A percentile compares a stretch with the other conserved stretches of the same genome.
phyloP scores from a whole-genome alignment of 176 grass and related monocot species.

The Metroxylon sagu region DNA sequence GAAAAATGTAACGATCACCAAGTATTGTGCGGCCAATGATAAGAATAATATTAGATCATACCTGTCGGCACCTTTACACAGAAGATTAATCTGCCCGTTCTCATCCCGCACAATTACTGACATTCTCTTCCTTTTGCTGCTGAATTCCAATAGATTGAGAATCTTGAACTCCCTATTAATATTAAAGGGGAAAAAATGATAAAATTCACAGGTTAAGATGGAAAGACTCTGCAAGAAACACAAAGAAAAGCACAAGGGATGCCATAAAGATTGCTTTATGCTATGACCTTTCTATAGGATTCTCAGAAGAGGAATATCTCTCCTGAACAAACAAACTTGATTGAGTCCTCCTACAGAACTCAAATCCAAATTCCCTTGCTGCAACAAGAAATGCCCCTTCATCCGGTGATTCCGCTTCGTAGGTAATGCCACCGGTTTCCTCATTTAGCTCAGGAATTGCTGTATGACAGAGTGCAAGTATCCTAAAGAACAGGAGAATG shows the following conservation, averaged over 20 bases:
- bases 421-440: constrained; percentile 57
- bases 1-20: no score
- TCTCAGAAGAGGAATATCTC: constrained; percentile 55
- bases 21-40: no score
- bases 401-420: constrained; percentile 99
- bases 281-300: constrained; percentile 56
- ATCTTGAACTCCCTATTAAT: constrained; percentile 90
- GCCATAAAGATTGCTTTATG: constrained; percentile 11
- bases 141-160: constrained; percentile 99
- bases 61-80: constrained; percentile 99
- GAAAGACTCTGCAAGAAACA: background rate
- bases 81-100: constrained; percentile 74
- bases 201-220: constrained; percentile 17
- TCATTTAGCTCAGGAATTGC: constrained; percentile 92
- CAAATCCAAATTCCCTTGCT: constrained; percentile 96
- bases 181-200: background rate
- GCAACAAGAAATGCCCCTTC: constrained; percentile 95
- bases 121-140: constrained; percentile 99
- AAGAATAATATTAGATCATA: constrained; percentile 13
- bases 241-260: background rate
- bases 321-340: constrained; percentile 65
- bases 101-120: constrained; percentile 84
- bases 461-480: constrained; percentile 82
- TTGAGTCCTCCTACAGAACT: constrained; percentile 89
- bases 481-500: constrained; percentile 87